Conservation (phyloP, 768 basidiomycete genomes). For the Vishniacozyma victoriae region DNA sequence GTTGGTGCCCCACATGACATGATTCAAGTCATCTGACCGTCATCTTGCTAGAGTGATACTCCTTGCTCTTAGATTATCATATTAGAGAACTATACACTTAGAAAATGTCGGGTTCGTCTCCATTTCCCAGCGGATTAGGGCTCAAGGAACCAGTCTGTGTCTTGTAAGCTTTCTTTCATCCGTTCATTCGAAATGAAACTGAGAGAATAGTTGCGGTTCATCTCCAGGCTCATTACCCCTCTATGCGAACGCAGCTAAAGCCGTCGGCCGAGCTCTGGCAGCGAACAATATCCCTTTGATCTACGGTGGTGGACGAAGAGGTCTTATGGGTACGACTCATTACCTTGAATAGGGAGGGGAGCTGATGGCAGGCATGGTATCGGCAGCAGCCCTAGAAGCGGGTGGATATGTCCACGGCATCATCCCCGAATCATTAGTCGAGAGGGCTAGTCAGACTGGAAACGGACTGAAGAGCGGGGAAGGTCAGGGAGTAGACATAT, state of each 20-base stretch:
- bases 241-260: conserved; percentile 65
- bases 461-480: conserved; percentile 49
- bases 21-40: too few species aligned
- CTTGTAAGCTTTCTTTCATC: conserved; percentile 27
- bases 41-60: too few species aligned
- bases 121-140: conserved; percentile 17
- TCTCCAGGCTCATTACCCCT: conserved; percentile 60
- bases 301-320: conserved; percentile 78
- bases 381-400: conserved; percentile 52
- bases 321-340: conserved; percentile 66
- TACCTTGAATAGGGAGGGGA: background rate
- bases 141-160: conserved; percentile 39
- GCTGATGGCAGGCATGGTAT: conserved; percentile 48
- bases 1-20: too few species aligned
- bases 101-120: too few species aligned
- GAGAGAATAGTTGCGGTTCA: conserved; percentile 58
- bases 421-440: conserved; percentile 65
- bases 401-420: conserved; percentile 74
- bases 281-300: conserved; percentile 59
- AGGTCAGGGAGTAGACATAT: conserved; percentile 30
- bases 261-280: conserved; percentile 69
- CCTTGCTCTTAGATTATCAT: too few species aligned
- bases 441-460: conserved; percentile 23
- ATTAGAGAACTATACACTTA: too few species aligned
- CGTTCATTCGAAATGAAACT: background rate